Evolutionary conservation across 495 filamentous ascomycete genomes (phyloP), one percentile per base, ranked within the genome.

Genomic region (Zalerion maritima): DNA sequence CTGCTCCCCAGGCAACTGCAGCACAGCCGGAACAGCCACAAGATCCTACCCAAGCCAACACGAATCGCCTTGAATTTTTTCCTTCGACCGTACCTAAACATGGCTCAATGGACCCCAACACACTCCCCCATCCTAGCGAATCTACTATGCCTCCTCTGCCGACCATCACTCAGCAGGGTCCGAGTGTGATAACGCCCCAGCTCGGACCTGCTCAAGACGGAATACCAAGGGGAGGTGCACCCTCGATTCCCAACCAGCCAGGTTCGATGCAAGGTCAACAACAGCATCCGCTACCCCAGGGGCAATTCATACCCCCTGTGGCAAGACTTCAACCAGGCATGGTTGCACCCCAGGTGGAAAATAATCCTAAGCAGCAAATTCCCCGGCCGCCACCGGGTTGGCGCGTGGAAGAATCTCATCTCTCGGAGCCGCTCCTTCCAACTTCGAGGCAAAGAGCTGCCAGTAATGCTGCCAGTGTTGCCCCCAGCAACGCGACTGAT

Each of bases 371-470:
- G 2, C 39, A 46, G 10, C 32, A 41, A 18, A 42, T 56, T 14
- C 42, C 44, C 31, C 39, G 43, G 6, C 52, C 25, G 7, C 48
- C 34, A 35, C 38, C 31, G 14, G 40, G 43, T 22, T 65, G 61
- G 61, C 55, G 48, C 16, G 21, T 50, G 14, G 54, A 64, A 29
- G 57, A 64, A 35, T 64, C 60, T 5, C 50, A 54, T 26, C 45
- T 65, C 7, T 29, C 54, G 0, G 49, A 56, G 25, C 61, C 61
- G 26, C 47, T 65, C 35, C 46, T 8, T 42, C 49, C 18, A 56
- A 51, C 25, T 47, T 47, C 4, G 45, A 56, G 7, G 47, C 48
- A 7, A 46, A 49, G 2, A 58, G 55, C 30, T 54, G 42, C 13
- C 38, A 43, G 18, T 48, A 53, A n/a, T n/a, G n/a, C n/a, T n/a